Conservation (phyloP, 805 yeast genomes). For the Starmerella lactis-condensi region DNA sequence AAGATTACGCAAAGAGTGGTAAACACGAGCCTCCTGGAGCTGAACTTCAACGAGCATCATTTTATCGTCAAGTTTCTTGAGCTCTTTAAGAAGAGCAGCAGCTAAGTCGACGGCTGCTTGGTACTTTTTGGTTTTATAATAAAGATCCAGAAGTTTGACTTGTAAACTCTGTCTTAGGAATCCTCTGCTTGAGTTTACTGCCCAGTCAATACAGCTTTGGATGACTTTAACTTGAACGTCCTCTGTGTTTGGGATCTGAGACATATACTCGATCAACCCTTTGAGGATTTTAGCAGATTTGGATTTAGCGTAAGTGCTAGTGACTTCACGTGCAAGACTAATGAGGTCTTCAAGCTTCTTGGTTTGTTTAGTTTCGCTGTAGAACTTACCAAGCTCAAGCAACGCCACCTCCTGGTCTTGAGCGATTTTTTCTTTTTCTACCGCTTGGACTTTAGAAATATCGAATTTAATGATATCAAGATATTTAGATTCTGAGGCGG, state of each 20-base stretch:
- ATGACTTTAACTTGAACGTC: conserved; percentile 59
- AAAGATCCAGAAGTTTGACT: conserved; percentile 59
- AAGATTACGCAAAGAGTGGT: conserved; percentile 75
- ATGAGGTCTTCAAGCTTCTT: conserved; percentile 43
- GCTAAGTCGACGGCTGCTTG: conserved; percentile 57
- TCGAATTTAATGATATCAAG: conserved; percentile 13
- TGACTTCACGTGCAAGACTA: conserved; percentile 46
- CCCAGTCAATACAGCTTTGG: conserved; percentile 72
- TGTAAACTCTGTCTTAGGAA: conserved; percentile 79
- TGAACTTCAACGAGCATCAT: conserved; percentile 91
- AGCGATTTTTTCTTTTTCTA: conserved; percentile 26
- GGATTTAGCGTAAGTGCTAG: conserved; percentile 72
- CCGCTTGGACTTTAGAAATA: conserved; percentile 8
- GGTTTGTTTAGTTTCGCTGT: conserved; percentile 31
- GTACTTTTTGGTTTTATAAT: conserved; percentile 45
- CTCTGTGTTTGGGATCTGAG: conserved; percentile 35
- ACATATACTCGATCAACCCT: conserved; percentile 60
- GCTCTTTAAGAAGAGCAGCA: conserved; percentile 55
- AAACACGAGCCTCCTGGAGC: conserved; percentile 71
- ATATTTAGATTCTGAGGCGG: conserved; percentile 11
- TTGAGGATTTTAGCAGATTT: conserved; percentile 85
- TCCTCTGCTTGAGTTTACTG: conserved; percentile 60
- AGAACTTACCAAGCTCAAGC: conserved; percentile 56
- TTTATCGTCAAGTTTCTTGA: conserved; percentile 88
- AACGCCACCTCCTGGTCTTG: conserved; percentile 53